Conservation (phyloP, 2,329 filamentous ascomycete species). For the Arthroderma sp. region DNA sequence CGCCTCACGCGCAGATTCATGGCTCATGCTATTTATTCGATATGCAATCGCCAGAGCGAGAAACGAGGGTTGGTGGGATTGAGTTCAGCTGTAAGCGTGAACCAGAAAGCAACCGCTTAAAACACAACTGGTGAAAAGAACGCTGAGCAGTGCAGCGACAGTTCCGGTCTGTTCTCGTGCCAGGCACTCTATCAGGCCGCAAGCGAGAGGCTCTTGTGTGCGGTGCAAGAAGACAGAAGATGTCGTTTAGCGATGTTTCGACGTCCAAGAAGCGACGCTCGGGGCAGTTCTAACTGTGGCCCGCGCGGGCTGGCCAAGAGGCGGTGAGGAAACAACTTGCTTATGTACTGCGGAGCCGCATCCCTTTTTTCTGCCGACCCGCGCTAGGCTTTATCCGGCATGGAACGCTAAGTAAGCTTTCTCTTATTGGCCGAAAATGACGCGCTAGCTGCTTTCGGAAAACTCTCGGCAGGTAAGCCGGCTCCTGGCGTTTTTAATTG, state of each 20-base stretch:
- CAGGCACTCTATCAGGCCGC: not conserved
- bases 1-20: not conserved
- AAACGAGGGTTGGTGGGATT: not conserved
- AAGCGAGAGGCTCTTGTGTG: not conserved
- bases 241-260: not conserved
- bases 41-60: not conserved
- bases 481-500: not conserved
- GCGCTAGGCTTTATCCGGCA: not conserved
- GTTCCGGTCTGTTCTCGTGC: not conserved
- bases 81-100: not conserved
- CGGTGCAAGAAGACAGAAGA: not conserved
- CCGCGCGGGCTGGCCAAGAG: constrained; percentile 11
- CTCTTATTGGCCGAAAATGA: not conserved
- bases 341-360: constrained; percentile 6
- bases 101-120: not conserved
- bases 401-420: not conserved
- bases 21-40: not conserved
- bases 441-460: not conserved
- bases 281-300: not conserved
- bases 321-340: constrained; percentile 11
- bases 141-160: not conserved
- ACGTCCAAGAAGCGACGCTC: not conserved
- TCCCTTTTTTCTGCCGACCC: too few species aligned
- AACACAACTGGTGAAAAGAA: not conserved
- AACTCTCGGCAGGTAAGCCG: not conserved